Conservation (phyloP, 768 basidiomycete genomes). For the Wakefieldia striispora region DNA sequence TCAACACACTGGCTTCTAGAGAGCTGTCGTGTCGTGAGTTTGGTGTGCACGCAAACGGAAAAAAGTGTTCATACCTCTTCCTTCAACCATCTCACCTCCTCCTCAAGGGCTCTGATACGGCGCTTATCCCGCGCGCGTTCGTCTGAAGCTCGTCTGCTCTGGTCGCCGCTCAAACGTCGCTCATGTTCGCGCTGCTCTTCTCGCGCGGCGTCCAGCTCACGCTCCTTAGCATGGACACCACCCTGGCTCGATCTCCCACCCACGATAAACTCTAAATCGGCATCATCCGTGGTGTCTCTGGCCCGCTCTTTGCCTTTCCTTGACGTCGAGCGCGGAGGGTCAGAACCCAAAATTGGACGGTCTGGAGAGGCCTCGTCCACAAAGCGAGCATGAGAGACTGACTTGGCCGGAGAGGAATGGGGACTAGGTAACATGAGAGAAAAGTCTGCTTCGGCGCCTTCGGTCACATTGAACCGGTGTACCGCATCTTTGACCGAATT, state of each 20-base stretch:
- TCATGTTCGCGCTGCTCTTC: slow-evolving; percentile 50
- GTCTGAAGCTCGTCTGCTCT: slow-evolving; percentile 23
- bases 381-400: slow-evolving; percentile 25
- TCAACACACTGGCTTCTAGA: slow-evolving; percentile 35
- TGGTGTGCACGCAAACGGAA: not conserved
- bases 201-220: slow-evolving; percentile 55
- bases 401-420: slow-evolving; percentile 32
- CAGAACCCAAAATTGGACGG: not conserved
- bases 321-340: slow-evolving; percentile 5
- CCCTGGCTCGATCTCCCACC: slow-evolving; percentile 45
- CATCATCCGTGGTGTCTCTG: slow-evolving; percentile 24
- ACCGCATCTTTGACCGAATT: slow-evolving; percentile 51
- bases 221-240: slow-evolving; percentile 57
- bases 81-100: slow-evolving; percentile 58
- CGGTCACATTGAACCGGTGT: slow-evolving; percentile 42
- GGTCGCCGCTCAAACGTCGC: slow-evolving; percentile 38
- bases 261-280: slow-evolving; percentile 28
- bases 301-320: slow-evolving; percentile 50
- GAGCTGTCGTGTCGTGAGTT: slow-evolving; percentile 37
- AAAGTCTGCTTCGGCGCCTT: slow-evolving; percentile 45
- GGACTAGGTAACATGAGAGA: slow-evolving; percentile 52
- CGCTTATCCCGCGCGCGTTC: slow-evolving; percentile 60
- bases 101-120: slow-evolving; percentile 60
- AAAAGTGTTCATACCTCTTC: slow-evolving; percentile 44
- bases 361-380: slow-evolving; percentile 14